These are phyloP conservation scores for Pyrenochaeta sp. DNA, from an alignment of 2,329 filamentous ascomycete species.

Conservation along the genomic window DNA sequence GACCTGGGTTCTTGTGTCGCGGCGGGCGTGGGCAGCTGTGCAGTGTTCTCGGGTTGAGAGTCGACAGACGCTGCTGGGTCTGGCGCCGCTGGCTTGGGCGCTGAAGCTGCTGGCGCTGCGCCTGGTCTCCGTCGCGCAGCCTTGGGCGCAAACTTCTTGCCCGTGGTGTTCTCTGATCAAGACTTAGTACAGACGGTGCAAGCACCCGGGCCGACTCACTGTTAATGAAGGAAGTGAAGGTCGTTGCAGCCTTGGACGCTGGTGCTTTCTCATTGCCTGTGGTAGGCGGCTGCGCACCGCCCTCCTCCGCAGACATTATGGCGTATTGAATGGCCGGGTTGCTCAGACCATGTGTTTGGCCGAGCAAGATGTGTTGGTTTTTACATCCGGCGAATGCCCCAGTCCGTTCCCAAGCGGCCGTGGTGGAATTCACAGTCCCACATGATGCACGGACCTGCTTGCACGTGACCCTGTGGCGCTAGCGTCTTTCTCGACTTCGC, in stretches of 20 bases:
- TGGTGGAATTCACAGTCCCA: not conserved
- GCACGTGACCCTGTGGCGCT: not conserved
- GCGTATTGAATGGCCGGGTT: no score
- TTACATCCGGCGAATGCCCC: not conserved
- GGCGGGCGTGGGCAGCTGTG: conserved; percentile 34
- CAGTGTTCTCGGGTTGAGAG: conserved; percentile 7
- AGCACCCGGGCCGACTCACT: conserved; percentile 26
- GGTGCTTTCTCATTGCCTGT: conserved; percentile 29
- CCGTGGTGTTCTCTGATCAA: conserved; percentile 50
- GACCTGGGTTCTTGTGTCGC: conserved; percentile 31
- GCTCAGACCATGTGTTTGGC: not conserved
- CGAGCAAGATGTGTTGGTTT: not conserved
- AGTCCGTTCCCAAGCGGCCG: no score
- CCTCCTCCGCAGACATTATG: conserved; percentile 42
- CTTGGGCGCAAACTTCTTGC: conserved; percentile 60
- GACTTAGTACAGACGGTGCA: conserved; percentile 24
- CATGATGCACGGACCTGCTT: not conserved
- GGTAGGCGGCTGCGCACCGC: conserved; percentile 17
- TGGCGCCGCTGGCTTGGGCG: conserved; percentile 6
- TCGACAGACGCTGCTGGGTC: conserved; percentile 15
- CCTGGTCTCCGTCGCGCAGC: conserved; percentile 54
- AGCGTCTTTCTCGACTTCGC: conserved; percentile 12
- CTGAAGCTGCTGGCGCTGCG: conserved; percentile 33
- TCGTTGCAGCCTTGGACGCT: conserved; percentile 25
- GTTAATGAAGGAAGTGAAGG: conserved; percentile 43